Evolutionary conservation across 352 stramenopile species (phyloP).

Genomic region (Phytophthora sp.): DNA sequence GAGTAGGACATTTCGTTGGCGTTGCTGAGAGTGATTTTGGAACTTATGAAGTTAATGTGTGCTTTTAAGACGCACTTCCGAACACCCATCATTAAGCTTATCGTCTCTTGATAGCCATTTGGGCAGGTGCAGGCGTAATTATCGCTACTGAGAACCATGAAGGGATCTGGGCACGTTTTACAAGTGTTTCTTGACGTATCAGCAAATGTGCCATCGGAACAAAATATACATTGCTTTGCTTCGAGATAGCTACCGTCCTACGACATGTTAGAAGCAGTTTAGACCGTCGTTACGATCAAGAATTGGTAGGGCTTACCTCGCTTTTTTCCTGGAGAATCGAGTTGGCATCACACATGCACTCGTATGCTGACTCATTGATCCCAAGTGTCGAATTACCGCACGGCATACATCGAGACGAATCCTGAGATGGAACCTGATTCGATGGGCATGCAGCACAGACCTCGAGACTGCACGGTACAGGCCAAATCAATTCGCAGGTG

Average conservation of each 20-base stretch:
- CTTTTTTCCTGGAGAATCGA: slow-evolving; percentile 63
- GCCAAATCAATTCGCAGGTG: slow-evolving; percentile 65
- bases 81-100: slow-evolving; percentile 40
- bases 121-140: slow-evolving; percentile 61
- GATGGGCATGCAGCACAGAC: slow-evolving; percentile 47
- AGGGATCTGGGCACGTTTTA: slow-evolving; percentile 68
- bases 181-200: slow-evolving; percentile 58
- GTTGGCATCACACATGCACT: slow-evolving; percentile 58
- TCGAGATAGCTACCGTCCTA: slow-evolving; percentile 58
- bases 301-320: slow-evolving; percentile 23
- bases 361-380: slow-evolving; percentile 24
- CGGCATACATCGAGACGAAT: slow-evolving; percentile 52
- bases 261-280: slow-evolving; percentile 1
- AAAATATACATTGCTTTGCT: slow-evolving; percentile 70
- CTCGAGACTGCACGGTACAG: slow-evolving; percentile 57
- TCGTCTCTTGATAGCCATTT: slow-evolving; percentile 57
- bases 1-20: slow-evolving; percentile 48
- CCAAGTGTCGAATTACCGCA: slow-evolving; percentile 73
- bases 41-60: slow-evolving; percentile 55
- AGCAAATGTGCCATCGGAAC: slow-evolving; percentile 44
- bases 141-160: slow-evolving; percentile 68
- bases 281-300: neutral
- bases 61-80: slow-evolving; percentile 51
- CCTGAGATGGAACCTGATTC: slow-evolving; percentile 45
- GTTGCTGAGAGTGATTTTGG: slow-evolving; percentile 49